These are phyloP conservation scores for Platanus orientalis DNA, from an alignment of 164 flowering plant genomes.

Conservation along the genomic window DNA sequence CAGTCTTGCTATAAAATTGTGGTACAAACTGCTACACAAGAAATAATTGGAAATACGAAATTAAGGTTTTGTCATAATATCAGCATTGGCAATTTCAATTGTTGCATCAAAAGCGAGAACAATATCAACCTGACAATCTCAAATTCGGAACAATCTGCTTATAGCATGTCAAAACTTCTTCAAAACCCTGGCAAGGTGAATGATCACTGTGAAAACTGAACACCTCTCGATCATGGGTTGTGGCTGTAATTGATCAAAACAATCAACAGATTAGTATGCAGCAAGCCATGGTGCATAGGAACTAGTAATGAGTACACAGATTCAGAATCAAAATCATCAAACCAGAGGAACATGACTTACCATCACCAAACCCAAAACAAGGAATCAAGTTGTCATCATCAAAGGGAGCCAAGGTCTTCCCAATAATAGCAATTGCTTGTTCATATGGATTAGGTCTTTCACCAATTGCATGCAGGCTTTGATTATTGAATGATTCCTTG, in stretches of 20 bases:
- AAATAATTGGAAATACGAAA: too few relatives aligned
- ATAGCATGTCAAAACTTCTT: slow-evolving; percentile 71
- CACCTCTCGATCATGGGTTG: slow-evolving; percentile 71
- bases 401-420: slow-evolving; percentile 78
- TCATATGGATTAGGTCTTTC: slow-evolving; percentile 67
- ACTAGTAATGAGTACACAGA: not conserved
- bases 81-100: too few relatives aligned
- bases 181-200: slow-evolving; percentile 71
- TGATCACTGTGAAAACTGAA: slow-evolving; percentile 66
- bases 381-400: slow-evolving; percentile 84
- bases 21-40: too few relatives aligned
- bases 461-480: slow-evolving; percentile 59
- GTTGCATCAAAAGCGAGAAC: not conserved
- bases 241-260: slow-evolving; percentile 30
- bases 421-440: slow-evolving; percentile 63
- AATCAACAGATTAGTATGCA: not conserved
- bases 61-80: too few relatives aligned
- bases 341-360: slow-evolving; percentile 22
- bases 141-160: slow-evolving; percentile 42
- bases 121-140: slow-evolving; percentile 47
- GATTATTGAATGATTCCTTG: slow-evolving; percentile 49
- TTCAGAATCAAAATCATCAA: not conserved
- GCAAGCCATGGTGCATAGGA: not conserved
- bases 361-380: slow-evolving; percentile 83
- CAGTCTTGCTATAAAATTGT: too few relatives aligned